Conservation (phyloP, 768 basidiomycete genomes). For the Mycena rebaudengoi region DNA sequence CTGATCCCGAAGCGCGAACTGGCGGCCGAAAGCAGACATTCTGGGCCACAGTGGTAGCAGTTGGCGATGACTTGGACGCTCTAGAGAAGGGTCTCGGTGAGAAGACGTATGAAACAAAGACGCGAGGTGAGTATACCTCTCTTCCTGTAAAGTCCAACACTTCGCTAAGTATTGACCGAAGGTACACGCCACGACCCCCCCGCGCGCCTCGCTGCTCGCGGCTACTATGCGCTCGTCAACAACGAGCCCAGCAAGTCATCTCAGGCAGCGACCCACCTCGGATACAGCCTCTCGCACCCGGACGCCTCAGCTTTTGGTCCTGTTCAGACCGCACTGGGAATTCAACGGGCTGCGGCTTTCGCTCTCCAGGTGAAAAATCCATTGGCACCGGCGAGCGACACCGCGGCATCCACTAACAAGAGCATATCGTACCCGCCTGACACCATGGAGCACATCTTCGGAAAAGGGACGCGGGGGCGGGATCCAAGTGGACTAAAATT, state of each 20-base stretch:
- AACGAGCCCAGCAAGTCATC: slow-evolving; percentile 53
- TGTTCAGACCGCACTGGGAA: slow-evolving; percentile 64
- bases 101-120: slow-evolving; percentile 69
- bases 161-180: background rate
- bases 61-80: slow-evolving; percentile 58
- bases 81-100: slow-evolving; percentile 59
- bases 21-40: slow-evolving; percentile 55
- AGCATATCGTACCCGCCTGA: slow-evolving; percentile 55
- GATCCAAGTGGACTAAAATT: slow-evolving; percentile 60
- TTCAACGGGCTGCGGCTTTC: slow-evolving; percentile 61
- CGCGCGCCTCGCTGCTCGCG: slow-evolving; percentile 62
- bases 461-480: slow-evolving; percentile 50
- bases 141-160: too few relatives aligned
- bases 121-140: slow-evolving; percentile 54
- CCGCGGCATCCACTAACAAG: slow-evolving; percentile 40
- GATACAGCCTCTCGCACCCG: slow-evolving; percentile 66
- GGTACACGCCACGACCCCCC: slow-evolving; percentile 62
- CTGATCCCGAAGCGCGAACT: slow-evolving; percentile 47
- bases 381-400: slow-evolving; percentile 46
- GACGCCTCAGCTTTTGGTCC: slow-evolving; percentile 53
- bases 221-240: slow-evolving; percentile 69
- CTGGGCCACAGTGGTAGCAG: slow-evolving; percentile 60
- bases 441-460: slow-evolving; percentile 60
- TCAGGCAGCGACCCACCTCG: slow-evolving; percentile 60
- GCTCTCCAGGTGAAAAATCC: slow-evolving; percentile 72